Evolutionary conservation across 352 stramenopile genomes (phyloP).

Genomic region (Pythium scleroteichum): DNA sequence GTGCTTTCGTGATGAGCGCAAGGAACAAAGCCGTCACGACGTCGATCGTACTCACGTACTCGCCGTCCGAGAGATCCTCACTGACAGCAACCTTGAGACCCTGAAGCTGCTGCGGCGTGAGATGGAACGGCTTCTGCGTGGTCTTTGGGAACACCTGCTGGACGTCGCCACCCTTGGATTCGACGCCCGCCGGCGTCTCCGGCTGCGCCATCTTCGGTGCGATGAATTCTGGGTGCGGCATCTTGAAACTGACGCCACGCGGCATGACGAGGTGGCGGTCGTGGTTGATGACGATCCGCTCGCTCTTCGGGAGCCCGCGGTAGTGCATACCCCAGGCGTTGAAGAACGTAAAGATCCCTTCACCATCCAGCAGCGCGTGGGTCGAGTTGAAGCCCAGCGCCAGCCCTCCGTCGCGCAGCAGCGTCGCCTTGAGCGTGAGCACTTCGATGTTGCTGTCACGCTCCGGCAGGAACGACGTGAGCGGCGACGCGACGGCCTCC

Average conservation of each 20-base stretch:
- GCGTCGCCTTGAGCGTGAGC: constrained; percentile 38
- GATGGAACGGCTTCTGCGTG: constrained; percentile 47
- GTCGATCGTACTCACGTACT: constrained; percentile 58
- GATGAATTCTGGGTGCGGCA: constrained; percentile 49
- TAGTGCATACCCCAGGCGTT: constrained; percentile 62
- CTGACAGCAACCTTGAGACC: constrained; percentile 40
- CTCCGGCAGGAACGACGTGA: constrained; percentile 38
- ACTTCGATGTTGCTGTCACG: constrained; percentile 24
- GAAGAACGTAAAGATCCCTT: constrained; percentile 63
- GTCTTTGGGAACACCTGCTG: constrained; percentile 18
- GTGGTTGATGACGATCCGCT: constrained; percentile 37
- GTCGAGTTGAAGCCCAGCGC: constrained; percentile 44
- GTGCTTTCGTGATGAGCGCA: constrained; percentile 48
- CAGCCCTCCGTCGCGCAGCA: constrained; percentile 49
- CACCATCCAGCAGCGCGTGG: constrained; percentile 51
- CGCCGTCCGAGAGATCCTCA: background rate
- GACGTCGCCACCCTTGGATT: constrained; percentile 7
- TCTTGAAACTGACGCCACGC: constrained; percentile 20
- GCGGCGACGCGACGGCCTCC: constrained; percentile 32
- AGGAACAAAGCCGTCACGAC: constrained; percentile 51
- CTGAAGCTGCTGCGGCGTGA: constrained; percentile 42
- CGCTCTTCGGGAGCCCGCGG: constrained; percentile 28
- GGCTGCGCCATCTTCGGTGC: background rate
- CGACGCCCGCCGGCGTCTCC: constrained; percentile 1
- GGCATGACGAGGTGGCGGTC: constrained; percentile 39